A percentile compares a stretch with the other conserved stretches of the same genome.
These are phyloP conservation scores for Nannizziopsis barbatae DNA, from an alignment of 2,329 filamentous ascomycete species.

Conservation along the genomic window DNA sequence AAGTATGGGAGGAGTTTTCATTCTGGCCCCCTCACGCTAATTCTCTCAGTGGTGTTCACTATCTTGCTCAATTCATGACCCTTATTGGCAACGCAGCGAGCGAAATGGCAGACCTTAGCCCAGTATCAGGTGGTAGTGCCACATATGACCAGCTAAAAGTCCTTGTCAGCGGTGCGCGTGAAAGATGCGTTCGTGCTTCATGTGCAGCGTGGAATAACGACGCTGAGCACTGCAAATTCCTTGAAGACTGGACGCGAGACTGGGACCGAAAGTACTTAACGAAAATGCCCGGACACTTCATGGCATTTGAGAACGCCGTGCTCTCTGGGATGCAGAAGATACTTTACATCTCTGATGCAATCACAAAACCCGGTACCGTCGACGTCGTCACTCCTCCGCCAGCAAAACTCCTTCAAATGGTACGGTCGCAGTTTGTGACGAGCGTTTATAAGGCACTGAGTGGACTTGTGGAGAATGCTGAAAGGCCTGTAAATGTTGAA, in stretches of 20 bases:
- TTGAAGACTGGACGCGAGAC: constrained; percentile 88
- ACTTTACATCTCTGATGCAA: constrained; percentile 79
- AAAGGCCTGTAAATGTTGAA: constrained; percentile 57
- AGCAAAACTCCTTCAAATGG: constrained; percentile 78
- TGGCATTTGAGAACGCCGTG: constrained; percentile 71
- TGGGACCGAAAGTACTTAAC: constrained; percentile 76
- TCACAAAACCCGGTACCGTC: constrained; percentile 57
- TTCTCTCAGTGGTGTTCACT: constrained; percentile 81
- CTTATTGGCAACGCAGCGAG: constrained; percentile 78
- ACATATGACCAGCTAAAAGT: constrained; percentile 61
- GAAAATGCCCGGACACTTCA: constrained; percentile 76
- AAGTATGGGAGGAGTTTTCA: constrained; percentile 83
- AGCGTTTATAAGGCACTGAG: constrained; percentile 89
- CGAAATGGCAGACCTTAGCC: constrained; percentile 66
- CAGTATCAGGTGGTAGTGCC: constrained; percentile 47
- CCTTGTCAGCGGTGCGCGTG: constrained; percentile 66
- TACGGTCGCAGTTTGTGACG: constrained; percentile 81
- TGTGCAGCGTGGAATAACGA: constrained; percentile 90
- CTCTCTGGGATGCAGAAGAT: constrained; percentile 88
- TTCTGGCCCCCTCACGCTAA: constrained; percentile 96
- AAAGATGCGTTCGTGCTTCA: constrained; percentile 73
- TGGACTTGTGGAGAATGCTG: constrained; percentile 94
- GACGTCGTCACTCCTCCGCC: constrained; percentile 78
- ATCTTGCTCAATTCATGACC: constrained; percentile 68
- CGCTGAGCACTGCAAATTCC: constrained; percentile 77